Percentiles rank a stretch among this genome's conserved stretches.
phyloP scores from a whole-genome alignment of 2,329 filamentous ascomycete species.

The Sclerotinia nivalis region DNA sequence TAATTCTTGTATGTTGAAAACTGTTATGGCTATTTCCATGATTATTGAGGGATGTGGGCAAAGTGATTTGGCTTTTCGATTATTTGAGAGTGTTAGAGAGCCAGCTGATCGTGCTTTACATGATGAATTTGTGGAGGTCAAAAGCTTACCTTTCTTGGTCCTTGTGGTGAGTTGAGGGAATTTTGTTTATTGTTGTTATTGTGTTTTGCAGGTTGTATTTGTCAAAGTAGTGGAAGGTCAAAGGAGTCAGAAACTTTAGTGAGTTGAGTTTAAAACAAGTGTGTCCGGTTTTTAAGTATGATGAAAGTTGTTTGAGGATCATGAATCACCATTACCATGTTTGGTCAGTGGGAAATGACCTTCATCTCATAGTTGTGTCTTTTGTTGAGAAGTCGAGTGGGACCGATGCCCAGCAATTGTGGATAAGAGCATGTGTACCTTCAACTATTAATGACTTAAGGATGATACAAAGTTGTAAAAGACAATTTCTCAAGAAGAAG shows the following conservation, averaged over 20 bases:
- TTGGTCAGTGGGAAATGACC: not conserved
- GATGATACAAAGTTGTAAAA: not conserved
- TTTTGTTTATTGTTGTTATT: not conserved
- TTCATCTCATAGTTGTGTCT: not conserved
- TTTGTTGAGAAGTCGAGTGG: not conserved
- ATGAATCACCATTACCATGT: not conserved
- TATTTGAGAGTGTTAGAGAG: constrained; percentile 76
- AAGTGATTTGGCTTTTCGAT: constrained; percentile 68
- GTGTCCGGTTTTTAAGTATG: not conserved
- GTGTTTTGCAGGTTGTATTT: not conserved
- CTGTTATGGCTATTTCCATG: constrained; percentile 77
- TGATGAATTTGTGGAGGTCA: constrained; percentile 54
- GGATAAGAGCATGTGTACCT: not conserved
- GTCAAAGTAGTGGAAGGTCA: not conserved
- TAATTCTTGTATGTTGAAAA: constrained; percentile 72
- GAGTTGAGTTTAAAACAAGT: not conserved
- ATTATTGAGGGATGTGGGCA: constrained; percentile 77
- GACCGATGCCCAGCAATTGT: not conserved
- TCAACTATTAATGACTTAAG: not conserved
- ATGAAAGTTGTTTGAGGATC: not conserved
- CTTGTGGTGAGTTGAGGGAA: constrained; percentile 50
- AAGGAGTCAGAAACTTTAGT: not conserved
- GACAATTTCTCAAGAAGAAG: not conserved
- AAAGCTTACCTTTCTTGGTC: constrained; percentile 58
- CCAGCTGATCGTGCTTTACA: constrained; percentile 65